Conservation (phyloP, 805 yeast species). For the Ascoidea tarda region DNA sequence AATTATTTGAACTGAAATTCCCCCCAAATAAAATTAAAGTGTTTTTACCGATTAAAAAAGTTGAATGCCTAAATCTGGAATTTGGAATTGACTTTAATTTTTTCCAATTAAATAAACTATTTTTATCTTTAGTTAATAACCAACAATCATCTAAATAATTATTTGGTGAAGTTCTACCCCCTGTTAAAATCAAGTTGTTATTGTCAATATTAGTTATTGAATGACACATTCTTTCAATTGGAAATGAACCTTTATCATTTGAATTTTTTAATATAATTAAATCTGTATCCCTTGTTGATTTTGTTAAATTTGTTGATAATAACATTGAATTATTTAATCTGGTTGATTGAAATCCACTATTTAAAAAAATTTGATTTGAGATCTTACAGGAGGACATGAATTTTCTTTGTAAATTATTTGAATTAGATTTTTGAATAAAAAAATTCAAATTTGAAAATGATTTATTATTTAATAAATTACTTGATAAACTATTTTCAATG, state of each 20-base stretch:
- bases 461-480: too few species aligned
- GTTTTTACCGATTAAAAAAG: conserved; percentile 17
- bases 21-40: conserved; percentile 41
- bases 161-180: conserved; percentile 59
- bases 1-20: conserved; percentile 7
- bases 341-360: conserved; percentile 23
- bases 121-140: conserved; percentile 14
- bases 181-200: conserved; percentile 28
- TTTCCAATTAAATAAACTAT: conserved; percentile 23
- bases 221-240: conserved; percentile 43
- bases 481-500: conserved; percentile 1
- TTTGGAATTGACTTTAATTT: conserved; percentile 23
- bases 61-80: conserved; percentile 37
- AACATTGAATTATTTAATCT: conserved; percentile 11
- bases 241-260: neutral
- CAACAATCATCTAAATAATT: conserved; percentile 28
- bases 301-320: conserved; percentile 6
- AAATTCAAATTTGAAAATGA: neutral
- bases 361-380: conserved; percentile 14
- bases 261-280: too few species aligned
- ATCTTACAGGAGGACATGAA: conserved; percentile 24
- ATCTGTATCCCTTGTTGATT: neutral
- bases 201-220: conserved; percentile 23
- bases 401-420: conserved; percentile 19
- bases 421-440: neutral